A percentile compares a stretch with the other conserved stretches of the same genome.
Conservation (phyloP, 371 early-diverging fungal genomes). For the Mortierella sp. region DNA sequence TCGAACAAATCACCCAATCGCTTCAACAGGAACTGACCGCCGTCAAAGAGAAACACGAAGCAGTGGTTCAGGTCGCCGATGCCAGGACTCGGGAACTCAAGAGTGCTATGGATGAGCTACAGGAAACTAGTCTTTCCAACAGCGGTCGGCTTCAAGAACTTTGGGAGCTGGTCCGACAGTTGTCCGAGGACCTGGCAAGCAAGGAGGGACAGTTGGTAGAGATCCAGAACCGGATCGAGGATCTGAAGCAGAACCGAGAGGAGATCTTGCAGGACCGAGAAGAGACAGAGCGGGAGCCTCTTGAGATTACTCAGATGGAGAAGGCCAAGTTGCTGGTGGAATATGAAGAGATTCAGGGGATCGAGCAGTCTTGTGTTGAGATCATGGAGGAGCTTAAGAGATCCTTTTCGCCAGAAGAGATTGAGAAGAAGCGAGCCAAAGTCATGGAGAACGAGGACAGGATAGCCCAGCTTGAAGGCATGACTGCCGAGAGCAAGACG, state of each 20-base stretch:
- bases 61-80: slow-evolving; percentile 3
- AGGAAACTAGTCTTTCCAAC: slow-evolving; percentile 7
- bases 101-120: not conserved
- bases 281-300: slow-evolving; percentile 21
- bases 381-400: not conserved
- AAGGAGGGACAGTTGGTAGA: slow-evolving; percentile 9
- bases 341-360: not conserved
- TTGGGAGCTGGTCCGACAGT: slow-evolving; percentile 2
- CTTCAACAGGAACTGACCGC: slow-evolving; percentile 9
- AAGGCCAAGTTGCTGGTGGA: slow-evolving; percentile 11
- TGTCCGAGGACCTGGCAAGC: slow-evolving; percentile 3
- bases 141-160: slow-evolving; percentile 17
- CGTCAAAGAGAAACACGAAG: slow-evolving; percentile 17
- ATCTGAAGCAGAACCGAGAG: slow-evolving; percentile 5
- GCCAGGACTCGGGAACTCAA: not conserved
- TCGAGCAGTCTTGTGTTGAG: not conserved
- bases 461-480: slow-evolving; percentile 6
- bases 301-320: not conserved
- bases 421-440: slow-evolving; percentile 9
- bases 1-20: slow-evolving; percentile 3
- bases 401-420: slow-evolving; percentile 2
- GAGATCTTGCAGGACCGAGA: slow-evolving; percentile 20
- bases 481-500: slow-evolving; percentile 18
- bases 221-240: not conserved
- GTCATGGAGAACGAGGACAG: slow-evolving; percentile 15